Evolutionary conservation across 805 yeast genomes (phyloP).

Genomic region (Lipomyces oligophaga): DNA sequence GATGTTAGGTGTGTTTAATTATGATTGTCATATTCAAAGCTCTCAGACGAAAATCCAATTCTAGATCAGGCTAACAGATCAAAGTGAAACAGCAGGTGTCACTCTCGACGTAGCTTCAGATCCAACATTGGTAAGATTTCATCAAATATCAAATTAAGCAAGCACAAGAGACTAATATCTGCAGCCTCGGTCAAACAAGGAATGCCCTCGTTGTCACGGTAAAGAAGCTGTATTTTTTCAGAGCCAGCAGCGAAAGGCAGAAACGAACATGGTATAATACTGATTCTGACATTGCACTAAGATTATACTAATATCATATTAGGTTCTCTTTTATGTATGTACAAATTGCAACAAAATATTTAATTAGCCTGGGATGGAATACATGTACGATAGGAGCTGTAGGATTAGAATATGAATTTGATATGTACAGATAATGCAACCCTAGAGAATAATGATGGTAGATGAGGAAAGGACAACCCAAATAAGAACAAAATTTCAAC

Average conservation of each 20-base stretch:
- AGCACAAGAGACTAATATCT: neutral
- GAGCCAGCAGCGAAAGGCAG: constrained; percentile 90
- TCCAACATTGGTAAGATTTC: constrained; percentile 63
- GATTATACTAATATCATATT: neutral
- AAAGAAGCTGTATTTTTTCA: constrained; percentile 95
- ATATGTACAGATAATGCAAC: too few relatives aligned
- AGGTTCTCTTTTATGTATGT: constrained; percentile 79
- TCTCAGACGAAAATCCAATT: too few relatives aligned
- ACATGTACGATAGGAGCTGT: too few relatives aligned
- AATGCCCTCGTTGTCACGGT: constrained; percentile 84
- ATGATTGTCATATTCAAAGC: neutral
- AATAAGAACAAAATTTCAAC: too few relatives aligned
- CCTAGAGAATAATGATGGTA: too few relatives aligned
- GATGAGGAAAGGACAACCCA: too few relatives aligned
- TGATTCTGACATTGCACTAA: neutral
- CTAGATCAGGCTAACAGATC: too few relatives aligned
- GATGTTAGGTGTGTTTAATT: constrained; percentile 59
- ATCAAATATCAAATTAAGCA: too few relatives aligned
- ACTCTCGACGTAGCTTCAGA: constrained; percentile 93
- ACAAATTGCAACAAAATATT: constrained; percentile 75
- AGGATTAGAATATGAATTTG: too few relatives aligned
- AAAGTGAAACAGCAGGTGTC: constrained; percentile 91
- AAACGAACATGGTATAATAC: constrained; percentile 69
- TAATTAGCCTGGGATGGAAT: too few relatives aligned
- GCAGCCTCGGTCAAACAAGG: constrained; percentile 85